Base-by-base conservation (phyloP, 2,329 filamentous ascomycete species). In the Zymoseptoria ardabiliae region DNA sequence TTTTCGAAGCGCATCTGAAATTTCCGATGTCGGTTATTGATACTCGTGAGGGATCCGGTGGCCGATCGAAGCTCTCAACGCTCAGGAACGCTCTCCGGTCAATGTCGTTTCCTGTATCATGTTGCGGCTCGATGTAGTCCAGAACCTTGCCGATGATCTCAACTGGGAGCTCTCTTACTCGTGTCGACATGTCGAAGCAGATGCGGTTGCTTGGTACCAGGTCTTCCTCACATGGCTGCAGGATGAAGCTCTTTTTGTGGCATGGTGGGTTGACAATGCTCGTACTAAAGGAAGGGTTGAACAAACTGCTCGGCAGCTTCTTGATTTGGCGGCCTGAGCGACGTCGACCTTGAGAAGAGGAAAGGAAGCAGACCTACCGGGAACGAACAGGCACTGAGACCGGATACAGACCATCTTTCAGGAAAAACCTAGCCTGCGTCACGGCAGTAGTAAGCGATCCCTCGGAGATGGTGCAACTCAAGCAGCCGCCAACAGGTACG, bases 61-160 rank as follows among this genome's bases (percentile, higher is more conserved):
- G 76, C 55, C 71, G 72, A 61, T 75, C 77, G 71, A 81, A 79
- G 71, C 77, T 79, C 68, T 81, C 80, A 59, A 78, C 77, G 22
- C 80, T 81, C 30, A 81, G 73, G 66, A 79, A 81, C 60, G 75
- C 76, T 62, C 78, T 74, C 57, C 78, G 75, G 63, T 81, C 79
- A 56, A 81, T 75, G 41, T 74, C 77, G 58, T 81, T 75, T 28
- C 78, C 74, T 66, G 78, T 79, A 53, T 81, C 77, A 35, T 78
- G 75, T 62, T 82, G 78, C n/a, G 77, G 75, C 57, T 78, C 77
- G 64, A 83, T 76, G 64, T 79, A 73, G 66, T 81, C 78, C 64
- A 82, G 73, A 23, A 82, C 79, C 58, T 76, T 75, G 59, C 76
- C 74, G 54, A 81, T 72, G 55, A 82, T 72, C 68, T 82, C 79